Conservation (phyloP, 805 yeast genomes). For the Ogataea methylovora region DNA sequence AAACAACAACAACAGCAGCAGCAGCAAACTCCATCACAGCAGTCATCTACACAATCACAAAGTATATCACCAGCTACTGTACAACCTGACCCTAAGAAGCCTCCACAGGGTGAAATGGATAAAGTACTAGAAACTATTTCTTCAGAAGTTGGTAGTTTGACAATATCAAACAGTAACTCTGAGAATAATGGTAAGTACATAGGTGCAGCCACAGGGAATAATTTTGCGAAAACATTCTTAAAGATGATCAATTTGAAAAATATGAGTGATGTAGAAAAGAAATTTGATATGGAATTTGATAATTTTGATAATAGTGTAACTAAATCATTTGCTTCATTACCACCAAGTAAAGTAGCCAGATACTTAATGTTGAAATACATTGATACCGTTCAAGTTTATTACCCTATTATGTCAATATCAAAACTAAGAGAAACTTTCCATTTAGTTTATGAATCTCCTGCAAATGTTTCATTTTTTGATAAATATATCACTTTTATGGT, state of each 20-base stretch:
- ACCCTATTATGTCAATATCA: slow-evolving; percentile 11
- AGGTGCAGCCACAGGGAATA: slow-evolving; percentile 21
- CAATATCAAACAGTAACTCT: slow-evolving; percentile 7
- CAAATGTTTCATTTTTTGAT: slow-evolving; percentile 11
- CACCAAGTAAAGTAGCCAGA: slow-evolving; percentile 9
- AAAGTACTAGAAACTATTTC: slow-evolving; percentile 16
- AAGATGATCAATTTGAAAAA: slow-evolving; percentile 13
- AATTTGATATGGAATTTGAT: slow-evolving; percentile 6
- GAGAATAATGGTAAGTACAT: slow-evolving; percentile 14
- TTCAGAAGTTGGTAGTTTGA: slow-evolving; percentile 18
- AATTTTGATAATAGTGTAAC: slow-evolving; percentile 11
- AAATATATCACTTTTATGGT: slow-evolving; percentile 15
- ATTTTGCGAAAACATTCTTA: slow-evolving; percentile 14
- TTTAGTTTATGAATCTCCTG: slow-evolving; percentile 8
- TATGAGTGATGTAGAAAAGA: slow-evolving; percentile 5
- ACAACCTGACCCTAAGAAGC: neutral
- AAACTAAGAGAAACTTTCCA: slow-evolving; percentile 5
- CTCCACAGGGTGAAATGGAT: slow-evolving; percentile 2
- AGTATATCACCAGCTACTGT: neutral
- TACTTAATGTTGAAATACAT: slow-evolving; percentile 10
- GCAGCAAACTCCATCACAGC: neutral
- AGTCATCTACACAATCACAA: neutral
- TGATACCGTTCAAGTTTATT: slow-evolving; percentile 12
- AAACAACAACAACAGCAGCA: neutral
- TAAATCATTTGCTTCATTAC: slow-evolving; percentile 16